phyloP scores from a whole-genome alignment of 495 filamentous ascomycete species.

The Evernia prunastri region DNA sequence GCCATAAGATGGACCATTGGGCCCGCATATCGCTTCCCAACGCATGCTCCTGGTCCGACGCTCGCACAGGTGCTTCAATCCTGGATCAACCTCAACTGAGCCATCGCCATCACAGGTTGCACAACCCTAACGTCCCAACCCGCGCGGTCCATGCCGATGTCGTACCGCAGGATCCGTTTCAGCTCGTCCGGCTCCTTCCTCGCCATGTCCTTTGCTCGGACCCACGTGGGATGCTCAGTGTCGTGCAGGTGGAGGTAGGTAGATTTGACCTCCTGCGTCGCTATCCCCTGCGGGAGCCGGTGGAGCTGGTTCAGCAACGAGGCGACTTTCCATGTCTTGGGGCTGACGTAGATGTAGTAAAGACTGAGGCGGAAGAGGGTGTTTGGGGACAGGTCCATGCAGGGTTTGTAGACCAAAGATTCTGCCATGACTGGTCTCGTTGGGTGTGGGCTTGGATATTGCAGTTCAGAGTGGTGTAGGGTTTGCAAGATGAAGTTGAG shows the following conservation, averaged over 20 bases:
- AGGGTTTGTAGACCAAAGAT: not conserved
- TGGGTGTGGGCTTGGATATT: not conserved
- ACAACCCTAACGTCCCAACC: not conserved
- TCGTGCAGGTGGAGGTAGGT: not conserved
- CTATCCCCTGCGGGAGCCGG: not conserved
- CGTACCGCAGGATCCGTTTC: constrained; percentile 2
- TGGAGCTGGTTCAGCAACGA: not conserved
- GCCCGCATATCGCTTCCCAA: no score
- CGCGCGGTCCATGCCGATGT: not conserved
- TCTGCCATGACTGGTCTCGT: not conserved
- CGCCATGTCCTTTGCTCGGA: not conserved
- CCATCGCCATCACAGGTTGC: not conserved
- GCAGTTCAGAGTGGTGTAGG: not conserved
- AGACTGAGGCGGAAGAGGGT: not conserved
- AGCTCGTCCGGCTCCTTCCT: not conserved
- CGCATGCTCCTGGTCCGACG: no score
- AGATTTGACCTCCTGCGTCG: not conserved
- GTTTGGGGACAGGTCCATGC: not conserved
- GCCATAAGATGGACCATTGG: no score
- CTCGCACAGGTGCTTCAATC: not conserved
- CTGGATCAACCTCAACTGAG: not conserved
- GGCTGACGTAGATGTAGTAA: constrained; percentile 1
- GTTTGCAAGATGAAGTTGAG: not conserved
- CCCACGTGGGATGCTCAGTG: not conserved
- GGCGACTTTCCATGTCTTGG: not conserved